These are phyloP conservation scores for Paramyrothecium roridum DNA, from an alignment of 2,329 filamentous ascomycete genomes.

Conservation along the genomic window DNA sequence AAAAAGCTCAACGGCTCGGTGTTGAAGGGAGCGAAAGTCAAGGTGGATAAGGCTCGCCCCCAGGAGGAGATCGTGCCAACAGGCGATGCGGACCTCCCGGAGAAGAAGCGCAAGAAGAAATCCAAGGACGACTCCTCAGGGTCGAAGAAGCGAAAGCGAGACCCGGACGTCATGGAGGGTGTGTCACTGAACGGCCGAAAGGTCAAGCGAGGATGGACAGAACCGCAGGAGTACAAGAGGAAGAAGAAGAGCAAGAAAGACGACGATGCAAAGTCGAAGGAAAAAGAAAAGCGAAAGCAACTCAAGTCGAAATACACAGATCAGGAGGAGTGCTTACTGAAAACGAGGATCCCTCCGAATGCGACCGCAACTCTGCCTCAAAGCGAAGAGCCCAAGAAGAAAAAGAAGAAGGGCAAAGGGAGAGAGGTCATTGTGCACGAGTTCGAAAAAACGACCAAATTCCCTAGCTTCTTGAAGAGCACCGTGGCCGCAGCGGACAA, in stretches of 20 bases:
- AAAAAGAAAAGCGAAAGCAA: conserved; percentile 55
- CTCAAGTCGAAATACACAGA: conserved; percentile 78
- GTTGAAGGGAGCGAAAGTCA: conserved; percentile 80
- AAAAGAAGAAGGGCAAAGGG: conserved; percentile 49
- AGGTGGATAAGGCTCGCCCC: conserved; percentile 76
- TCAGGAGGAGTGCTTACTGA: conserved; percentile 78
- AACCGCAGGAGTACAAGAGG: conserved; percentile 50
- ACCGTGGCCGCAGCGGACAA: conserved; percentile 22
- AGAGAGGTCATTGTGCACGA: conserved; percentile 76
- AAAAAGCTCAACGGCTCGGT: conserved; percentile 87
- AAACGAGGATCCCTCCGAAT: conserved; percentile 64
- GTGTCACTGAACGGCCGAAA: conserved; percentile 72
- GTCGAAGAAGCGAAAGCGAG: conserved; percentile 49
- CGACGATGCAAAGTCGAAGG: conserved; percentile 37
- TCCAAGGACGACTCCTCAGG: conserved; percentile 29
- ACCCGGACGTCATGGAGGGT: conserved; percentile 55
- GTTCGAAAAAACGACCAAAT: conserved; percentile 80
- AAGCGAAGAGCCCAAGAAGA: conserved; percentile 48
- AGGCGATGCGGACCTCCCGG: conserved; percentile 20
- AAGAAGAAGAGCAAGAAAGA: conserved; percentile 46
- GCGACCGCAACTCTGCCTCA: conserved; percentile 38
- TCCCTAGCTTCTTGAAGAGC: conserved; percentile 75
- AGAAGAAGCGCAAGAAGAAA: conserved; percentile 30
- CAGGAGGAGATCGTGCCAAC: conserved; percentile 33
- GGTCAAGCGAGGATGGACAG: conserved; percentile 88